Percentiles rank a stretch among this genome's conserved stretches.
These are phyloP conservation scores for Scedosporium minutisporum DNA, from an alignment of 2,329 filamentous ascomycete species.

Conservation along the genomic window DNA sequence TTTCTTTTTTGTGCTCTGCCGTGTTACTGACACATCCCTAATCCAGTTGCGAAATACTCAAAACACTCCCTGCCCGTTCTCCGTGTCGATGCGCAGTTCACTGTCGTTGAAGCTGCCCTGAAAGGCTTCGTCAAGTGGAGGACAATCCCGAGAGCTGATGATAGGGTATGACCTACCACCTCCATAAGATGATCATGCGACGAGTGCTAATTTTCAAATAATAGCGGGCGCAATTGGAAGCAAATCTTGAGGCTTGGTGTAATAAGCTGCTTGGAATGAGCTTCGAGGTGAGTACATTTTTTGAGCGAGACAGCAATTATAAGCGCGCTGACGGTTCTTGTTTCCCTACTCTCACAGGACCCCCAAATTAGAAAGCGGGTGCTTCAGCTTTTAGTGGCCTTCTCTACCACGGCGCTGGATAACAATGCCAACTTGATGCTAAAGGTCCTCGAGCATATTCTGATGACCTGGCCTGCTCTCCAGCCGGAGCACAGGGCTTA, in stretches of 20 bases:
- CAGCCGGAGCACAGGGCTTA: slow-evolving; percentile 63
- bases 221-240: slow-evolving; percentile 37
- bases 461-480: slow-evolving; percentile 70
- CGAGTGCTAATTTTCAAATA: neutral
- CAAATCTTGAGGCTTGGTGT: slow-evolving; percentile 63
- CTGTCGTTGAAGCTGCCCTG: slow-evolving; percentile 77
- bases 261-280: slow-evolving; percentile 58
- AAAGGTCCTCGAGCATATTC: slow-evolving; percentile 81
- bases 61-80: slow-evolving; percentile 66
- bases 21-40: neutral
- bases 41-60: slow-evolving; percentile 45
- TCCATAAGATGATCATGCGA: slow-evolving; percentile 10
- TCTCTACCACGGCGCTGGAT: slow-evolving; percentile 72
- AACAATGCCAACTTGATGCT: slow-evolving; percentile 74
- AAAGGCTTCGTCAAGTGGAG: slow-evolving; percentile 84
- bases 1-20: neutral
- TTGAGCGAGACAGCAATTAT: neutral
- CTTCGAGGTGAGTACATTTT: slow-evolving; percentile 44
- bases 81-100: slow-evolving; percentile 78
- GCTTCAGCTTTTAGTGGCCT: slow-evolving; percentile 72
- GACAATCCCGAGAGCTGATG: slow-evolving; percentile 14
- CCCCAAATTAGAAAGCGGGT: slow-evolving; percentile 75
- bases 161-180: slow-evolving; percentile 17
- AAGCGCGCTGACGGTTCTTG: neutral
- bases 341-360: slow-evolving; percentile 37